These are phyloP conservation scores for Talaromyces proteolyticus DNA, from an alignment of 495 filamentous ascomycete species.

Conservation along the genomic window DNA sequence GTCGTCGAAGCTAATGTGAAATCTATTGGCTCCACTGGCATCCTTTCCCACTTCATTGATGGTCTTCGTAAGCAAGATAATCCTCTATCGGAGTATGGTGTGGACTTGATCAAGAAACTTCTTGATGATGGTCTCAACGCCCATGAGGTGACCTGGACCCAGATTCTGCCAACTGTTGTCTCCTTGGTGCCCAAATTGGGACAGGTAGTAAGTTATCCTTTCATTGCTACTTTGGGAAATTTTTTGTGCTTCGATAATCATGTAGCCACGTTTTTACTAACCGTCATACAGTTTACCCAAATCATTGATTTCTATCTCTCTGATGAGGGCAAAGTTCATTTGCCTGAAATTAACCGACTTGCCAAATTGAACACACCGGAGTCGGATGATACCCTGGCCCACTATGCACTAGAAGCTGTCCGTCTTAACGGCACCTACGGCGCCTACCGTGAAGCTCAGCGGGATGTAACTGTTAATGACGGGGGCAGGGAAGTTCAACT, in stretches of 20 bases:
- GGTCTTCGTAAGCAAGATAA: constrained; percentile 47
- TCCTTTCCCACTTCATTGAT: constrained; percentile 50
- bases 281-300: constrained; percentile 54
- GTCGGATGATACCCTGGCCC: constrained; percentile 43
- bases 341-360: constrained; percentile 52
- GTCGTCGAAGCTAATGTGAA: constrained; percentile 63
- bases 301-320: constrained; percentile 75
- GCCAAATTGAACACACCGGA: constrained; percentile 40
- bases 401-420: constrained; percentile 48
- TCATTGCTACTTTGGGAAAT: too few species aligned
- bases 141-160: constrained; percentile 68
- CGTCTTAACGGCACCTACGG: constrained; percentile 57
- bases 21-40: constrained; percentile 48
- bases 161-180: constrained; percentile 58
- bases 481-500: constrained; percentile 43
- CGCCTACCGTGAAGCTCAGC: constrained; percentile 44
- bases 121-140: constrained; percentile 57
- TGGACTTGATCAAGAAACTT: constrained; percentile 62
- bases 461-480: constrained; percentile 41
- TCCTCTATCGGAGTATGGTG: constrained; percentile 60
- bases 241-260: neutral
- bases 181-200: constrained; percentile 65
- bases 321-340: constrained; percentile 44
- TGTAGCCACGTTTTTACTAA: neutral
- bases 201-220: constrained; percentile 39